A percentile compares a stretch with the other conserved stretches of the same genome.
These are phyloP conservation scores for Amanita muscaria DNA, from an alignment of 768 basidiomycete genomes.

Conservation along the genomic window DNA sequence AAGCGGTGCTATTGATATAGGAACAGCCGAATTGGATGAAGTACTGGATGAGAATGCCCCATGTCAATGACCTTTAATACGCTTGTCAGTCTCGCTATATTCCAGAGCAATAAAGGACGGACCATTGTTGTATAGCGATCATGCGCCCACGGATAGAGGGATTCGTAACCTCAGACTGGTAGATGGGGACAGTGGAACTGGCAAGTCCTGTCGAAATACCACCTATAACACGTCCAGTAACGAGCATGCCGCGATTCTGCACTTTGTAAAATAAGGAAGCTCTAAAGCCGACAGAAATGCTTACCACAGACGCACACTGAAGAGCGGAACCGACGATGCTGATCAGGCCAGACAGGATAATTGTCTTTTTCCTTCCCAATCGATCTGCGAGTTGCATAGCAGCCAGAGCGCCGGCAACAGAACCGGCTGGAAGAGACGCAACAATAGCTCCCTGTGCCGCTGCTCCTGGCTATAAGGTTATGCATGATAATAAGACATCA, in stretches of 20 bases:
- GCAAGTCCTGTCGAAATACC: conserved; percentile 62
- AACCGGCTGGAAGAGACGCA: conserved; percentile 74
- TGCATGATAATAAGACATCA: too few species aligned
- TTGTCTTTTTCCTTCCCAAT: conserved; percentile 55
- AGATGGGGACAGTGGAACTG: too few species aligned
- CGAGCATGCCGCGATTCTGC: conserved; percentile 70
- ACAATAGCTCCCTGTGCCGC: conserved; percentile 64
- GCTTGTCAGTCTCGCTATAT: too few species aligned
- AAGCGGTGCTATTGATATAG: conserved; percentile 58
- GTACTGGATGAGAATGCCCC: conserved; percentile 72
- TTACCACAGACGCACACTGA: conserved; percentile 66
- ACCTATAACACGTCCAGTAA: conserved; percentile 58
- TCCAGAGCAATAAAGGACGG: too few species aligned
- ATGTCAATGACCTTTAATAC: too few species aligned
- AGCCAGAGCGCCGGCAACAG: conserved; percentile 54
- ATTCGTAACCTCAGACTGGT: conserved; percentile 66
- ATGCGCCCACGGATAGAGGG: conserved; percentile 67
- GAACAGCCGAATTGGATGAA: conserved; percentile 72
- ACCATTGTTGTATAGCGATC: conserved; percentile 74
- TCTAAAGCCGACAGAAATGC: too few species aligned
- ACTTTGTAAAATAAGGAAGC: too few species aligned
- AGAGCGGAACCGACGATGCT: conserved; percentile 68
- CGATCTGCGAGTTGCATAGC: conserved; percentile 57
- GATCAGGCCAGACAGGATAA: conserved; percentile 58
- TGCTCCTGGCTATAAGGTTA: too few species aligned